phyloP scores from a whole-genome alignment of 2,329 filamentous ascomycete species.

The Mycogone perniciosa region DNA sequence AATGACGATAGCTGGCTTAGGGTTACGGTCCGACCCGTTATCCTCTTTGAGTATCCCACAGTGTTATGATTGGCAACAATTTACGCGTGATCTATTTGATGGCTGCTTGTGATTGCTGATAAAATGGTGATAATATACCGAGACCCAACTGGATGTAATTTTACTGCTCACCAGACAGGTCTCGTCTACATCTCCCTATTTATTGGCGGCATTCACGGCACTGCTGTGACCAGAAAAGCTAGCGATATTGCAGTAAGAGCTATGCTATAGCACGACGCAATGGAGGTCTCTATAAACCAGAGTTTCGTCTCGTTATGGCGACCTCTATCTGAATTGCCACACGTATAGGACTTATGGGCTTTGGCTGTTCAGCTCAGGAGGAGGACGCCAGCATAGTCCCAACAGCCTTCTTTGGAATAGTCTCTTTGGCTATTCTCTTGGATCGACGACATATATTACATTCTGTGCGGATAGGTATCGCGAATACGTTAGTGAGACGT shows the following conservation, averaged over 20 bases:
- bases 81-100: constrained; percentile 84
- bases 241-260: constrained; percentile 77
- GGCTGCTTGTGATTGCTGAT: constrained; percentile 93
- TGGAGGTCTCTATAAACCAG: constrained; percentile 90
- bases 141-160: constrained; percentile 64
- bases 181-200: constrained; percentile 89
- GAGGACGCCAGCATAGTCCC: constrained; percentile 82
- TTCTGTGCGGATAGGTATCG: constrained; percentile 92
- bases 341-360: constrained; percentile 83
- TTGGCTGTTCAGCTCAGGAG: constrained; percentile 82
- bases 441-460: constrained; percentile 85
- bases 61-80: constrained; percentile 83
- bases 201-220: constrained; percentile 81
- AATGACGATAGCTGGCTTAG: constrained; percentile 72
- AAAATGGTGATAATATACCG: constrained; percentile 77
- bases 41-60: constrained; percentile 80
- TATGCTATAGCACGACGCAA: constrained; percentile 81
- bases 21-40: constrained; percentile 71
- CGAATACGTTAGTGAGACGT: constrained; percentile 86
- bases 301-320: constrained; percentile 87
- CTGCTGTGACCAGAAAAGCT: constrained; percentile 79
- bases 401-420: constrained; percentile 84
- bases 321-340: constrained; percentile 73
- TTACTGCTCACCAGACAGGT: constrained; percentile 72
- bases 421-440: constrained; percentile 91